Evolutionary conservation across 192 early-diverging fungal genomes (phyloP).

Genomic region (Coemansia nantahalensis): DNA sequence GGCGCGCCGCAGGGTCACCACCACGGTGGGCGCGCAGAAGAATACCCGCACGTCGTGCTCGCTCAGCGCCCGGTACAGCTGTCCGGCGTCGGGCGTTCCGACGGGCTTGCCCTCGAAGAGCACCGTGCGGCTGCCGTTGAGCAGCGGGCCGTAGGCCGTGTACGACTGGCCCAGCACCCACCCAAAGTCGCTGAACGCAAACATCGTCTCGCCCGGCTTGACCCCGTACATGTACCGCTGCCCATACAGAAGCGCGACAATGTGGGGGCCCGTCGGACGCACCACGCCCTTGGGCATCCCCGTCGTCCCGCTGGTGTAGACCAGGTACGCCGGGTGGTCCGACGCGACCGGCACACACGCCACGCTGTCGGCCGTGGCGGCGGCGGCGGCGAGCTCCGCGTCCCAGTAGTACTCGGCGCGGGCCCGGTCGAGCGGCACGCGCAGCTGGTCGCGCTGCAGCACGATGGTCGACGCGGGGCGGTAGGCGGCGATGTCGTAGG

Average conservation of each 20-base stretch:
- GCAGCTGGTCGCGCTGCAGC: constrained; percentile 63
- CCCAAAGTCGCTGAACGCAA: constrained; percentile 81
- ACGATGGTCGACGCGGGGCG: constrained; percentile 56
- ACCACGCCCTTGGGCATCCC: constrained; percentile 75
- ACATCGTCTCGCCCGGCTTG: constrained; percentile 72
- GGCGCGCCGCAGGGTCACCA: constrained; percentile 75
- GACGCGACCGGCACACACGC: constrained; percentile 61
- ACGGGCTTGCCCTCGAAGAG: constrained; percentile 88
- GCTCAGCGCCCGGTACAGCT: constrained; percentile 74
- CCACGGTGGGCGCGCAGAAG: constrained; percentile 83
- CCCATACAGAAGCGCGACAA: constrained; percentile 65
- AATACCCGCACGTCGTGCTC: constrained; percentile 74
- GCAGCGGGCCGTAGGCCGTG: constrained; percentile 76
- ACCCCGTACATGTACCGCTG: constrained; percentile 72
- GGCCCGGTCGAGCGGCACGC: constrained; percentile 47
- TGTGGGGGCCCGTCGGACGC: constrained; percentile 64
- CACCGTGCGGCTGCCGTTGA: constrained; percentile 73
- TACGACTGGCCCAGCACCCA: constrained; percentile 89
- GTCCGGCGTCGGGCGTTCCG: constrained; percentile 73
- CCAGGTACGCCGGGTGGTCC: constrained; percentile 75
- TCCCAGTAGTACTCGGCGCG: constrained; percentile 49
- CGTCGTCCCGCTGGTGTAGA: constrained; percentile 75
- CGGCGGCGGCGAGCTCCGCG: constrained; percentile 56
- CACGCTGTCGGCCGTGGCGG: constrained; percentile 31
- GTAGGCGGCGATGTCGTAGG: constrained; percentile 57